Conservation (phyloP, 805 yeast genomes). For the Isabelozyma pseudorhagii region DNA sequence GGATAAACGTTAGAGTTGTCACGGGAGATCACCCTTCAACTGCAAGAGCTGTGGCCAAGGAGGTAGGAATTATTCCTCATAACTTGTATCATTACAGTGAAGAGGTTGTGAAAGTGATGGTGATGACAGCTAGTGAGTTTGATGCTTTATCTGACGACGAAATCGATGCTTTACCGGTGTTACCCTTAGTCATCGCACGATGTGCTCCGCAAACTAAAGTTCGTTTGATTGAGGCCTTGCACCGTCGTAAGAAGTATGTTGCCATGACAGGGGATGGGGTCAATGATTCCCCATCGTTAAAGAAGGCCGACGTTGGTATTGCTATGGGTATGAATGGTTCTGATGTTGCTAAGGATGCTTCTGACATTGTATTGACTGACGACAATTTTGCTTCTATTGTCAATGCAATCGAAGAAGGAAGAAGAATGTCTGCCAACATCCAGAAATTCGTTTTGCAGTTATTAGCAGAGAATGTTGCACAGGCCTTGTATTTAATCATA, state of each 20-base stretch:
- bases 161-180: conserved; percentile 58
- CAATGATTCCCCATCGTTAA: conserved; percentile 93
- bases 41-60: conserved; percentile 34
- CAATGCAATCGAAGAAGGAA: conserved; percentile 56
- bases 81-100: conserved; percentile 54
- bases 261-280: conserved; percentile 98
- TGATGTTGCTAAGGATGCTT: conserved; percentile 96
- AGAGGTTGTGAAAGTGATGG: conserved; percentile 61
- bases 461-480: conserved; percentile 38
- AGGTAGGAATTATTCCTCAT: conserved; percentile 33
- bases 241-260: conserved; percentile 43
- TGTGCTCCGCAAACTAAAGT: conserved; percentile 84
- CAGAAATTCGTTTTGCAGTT: conserved; percentile 33
- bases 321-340: conserved; percentile 92
- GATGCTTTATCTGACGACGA: conserved; percentile 60
- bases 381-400: conserved; percentile 92
- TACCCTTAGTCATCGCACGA: conserved; percentile 77
- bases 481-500: conserved; percentile 64
- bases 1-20: conserved; percentile 33
- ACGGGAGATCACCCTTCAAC: conserved; percentile 36
- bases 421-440: conserved; percentile 32
- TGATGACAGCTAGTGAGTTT: conserved; percentile 72
- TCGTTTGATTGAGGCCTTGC: conserved; percentile 72
- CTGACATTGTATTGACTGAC: conserved; percentile 93
- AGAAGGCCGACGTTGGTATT: conserved; percentile 91